Percentiles rank a stretch among this genome's conserved stretches.
These are phyloP conservation scores for Corylus americana DNA, from an alignment of 306 rosid species.

Conservation along the genomic window DNA sequence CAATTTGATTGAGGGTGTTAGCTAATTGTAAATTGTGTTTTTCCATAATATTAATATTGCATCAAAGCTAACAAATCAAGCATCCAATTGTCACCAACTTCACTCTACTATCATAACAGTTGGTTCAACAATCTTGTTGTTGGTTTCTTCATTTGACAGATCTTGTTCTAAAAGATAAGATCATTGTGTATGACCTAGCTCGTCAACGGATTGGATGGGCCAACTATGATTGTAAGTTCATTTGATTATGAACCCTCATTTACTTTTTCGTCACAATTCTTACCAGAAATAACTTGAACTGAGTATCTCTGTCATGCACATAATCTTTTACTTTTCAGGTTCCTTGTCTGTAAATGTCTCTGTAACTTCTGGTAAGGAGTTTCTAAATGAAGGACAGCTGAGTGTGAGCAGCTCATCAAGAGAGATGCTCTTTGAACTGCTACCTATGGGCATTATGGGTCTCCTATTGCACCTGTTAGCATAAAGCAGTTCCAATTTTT, in stretches of 20 bases:
- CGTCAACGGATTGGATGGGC: constrained; percentile 84
- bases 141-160: constrained; percentile 50
- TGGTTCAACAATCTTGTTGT: constrained; percentile 14
- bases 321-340: constrained; percentile 47
- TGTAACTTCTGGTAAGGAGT: constrained; percentile 71
- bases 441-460: constrained; percentile 40
- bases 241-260: not conserved
- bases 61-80: no score
- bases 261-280: constrained; percentile 8
- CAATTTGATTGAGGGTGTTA: not conserved
- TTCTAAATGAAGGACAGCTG: constrained; percentile 59
- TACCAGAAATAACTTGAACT: not conserved
- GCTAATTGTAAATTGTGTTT: no score
- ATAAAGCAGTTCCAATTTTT: constrained; percentile 42
- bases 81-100: not conserved
- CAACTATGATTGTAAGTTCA: constrained; percentile 78
- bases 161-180: constrained; percentile 85
- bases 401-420: constrained; percentile 45
- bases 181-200: constrained; percentile 78
- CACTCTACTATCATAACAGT: not conserved
- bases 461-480: constrained; percentile 46
- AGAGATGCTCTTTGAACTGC: constrained; percentile 46
- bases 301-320: not conserved
- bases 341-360: constrained; percentile 84
- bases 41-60: no score